Base-by-base conservation (phyloP, 2,329 filamentous ascomycete genomes). In the Clarireedia homoeocarpa region DNA sequence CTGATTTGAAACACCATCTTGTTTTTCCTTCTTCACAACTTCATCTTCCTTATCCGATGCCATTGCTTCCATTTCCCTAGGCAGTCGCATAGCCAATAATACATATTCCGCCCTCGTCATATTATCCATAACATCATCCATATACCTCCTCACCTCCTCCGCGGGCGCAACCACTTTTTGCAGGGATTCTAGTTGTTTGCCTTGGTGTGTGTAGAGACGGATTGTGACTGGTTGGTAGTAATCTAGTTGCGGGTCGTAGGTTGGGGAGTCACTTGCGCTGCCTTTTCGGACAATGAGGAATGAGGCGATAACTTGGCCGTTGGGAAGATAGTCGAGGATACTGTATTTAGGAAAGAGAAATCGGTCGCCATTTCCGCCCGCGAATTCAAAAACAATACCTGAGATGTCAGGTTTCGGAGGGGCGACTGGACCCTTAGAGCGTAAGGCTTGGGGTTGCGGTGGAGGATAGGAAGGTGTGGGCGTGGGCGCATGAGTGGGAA, bases 321-420 rank as follows among this genome's bases (percentile, higher is more conserved):
- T 70, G n/a, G 77, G 75, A 1, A 84, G 73, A 65, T 82, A 84
- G 67, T 94, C 88, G 50, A 92, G 70, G 36, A 92, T 85, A 69
- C 85, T 88, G 67, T 88, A 86, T 62, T 85, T 88, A 2, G 89
- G 89, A 61, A 94, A 91, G 48, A 89, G 73, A 67, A 88, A 91
- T 26, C 88, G 81, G 68, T 92, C 88, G 47, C 86, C 87, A 2
- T 75, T 82, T 36, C 84, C 84, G 48, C 80, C 79, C 5, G 74
- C 69, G 68, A 89, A 89, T 62, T 89, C 85, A 59, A 90, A 80
- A 1, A 86, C 80, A 14, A 88, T 75, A n/a, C 83, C 83, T 1
- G 82, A 78, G 45, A 85, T 78, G 55, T 85, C 84, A 26, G 79
- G 79, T 62, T 80, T 83, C 10, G 71, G 69, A 2, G 75, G 70